Base-by-base conservation (phyloP, 306 rosid genomes). In the Medicago arabica region DNA sequence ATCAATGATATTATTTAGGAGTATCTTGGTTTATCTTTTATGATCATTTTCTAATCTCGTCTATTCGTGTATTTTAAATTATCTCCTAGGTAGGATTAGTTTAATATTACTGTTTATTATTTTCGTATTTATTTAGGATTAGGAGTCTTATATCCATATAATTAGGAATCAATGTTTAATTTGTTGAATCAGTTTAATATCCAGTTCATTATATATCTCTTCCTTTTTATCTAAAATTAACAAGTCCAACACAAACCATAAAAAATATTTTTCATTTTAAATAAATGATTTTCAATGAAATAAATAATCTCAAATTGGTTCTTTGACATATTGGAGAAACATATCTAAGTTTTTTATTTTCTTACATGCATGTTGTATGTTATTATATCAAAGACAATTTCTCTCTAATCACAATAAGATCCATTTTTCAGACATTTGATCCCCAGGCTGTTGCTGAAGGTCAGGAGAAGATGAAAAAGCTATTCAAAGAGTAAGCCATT, bases 401-500 rank as follows among this genome's bases (percentile, higher is more conserved):
- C 40, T 71, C 62, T 70, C 57, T 44, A 18, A 71, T 77, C 66
- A 5, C 75, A 13, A 5, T 31, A 55, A 31, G 71, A 68, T 83
- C 44, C 9, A 16, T 69, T 62, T 79, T 79, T 65, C 78, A 83
- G 86, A 23, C 58, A 51, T 43, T 38, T 74, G 82, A 82, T 65
- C 85, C 85, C 11, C 13, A 1, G 4, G 80, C 81, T 54, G 4
- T 38, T 34, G 50, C 51, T 38, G 80, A 74, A 69, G 78, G 78
- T 74, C 78, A 75, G 66, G 8, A 16, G 77, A 17, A 47, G 81
- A 74, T 74, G 81, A 46, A 78, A 46, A 54, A 69, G 67, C 75
- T 83, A 47, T 78, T 78, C 66, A 55, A 78, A 18, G 67, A 83
- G 86, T 83, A 78, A 62, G 86, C 60, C 63, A 31, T 23, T 78